Conservation (phyloP, 1,284 basidiomycete species). For the Grifola frondosa region DNA sequence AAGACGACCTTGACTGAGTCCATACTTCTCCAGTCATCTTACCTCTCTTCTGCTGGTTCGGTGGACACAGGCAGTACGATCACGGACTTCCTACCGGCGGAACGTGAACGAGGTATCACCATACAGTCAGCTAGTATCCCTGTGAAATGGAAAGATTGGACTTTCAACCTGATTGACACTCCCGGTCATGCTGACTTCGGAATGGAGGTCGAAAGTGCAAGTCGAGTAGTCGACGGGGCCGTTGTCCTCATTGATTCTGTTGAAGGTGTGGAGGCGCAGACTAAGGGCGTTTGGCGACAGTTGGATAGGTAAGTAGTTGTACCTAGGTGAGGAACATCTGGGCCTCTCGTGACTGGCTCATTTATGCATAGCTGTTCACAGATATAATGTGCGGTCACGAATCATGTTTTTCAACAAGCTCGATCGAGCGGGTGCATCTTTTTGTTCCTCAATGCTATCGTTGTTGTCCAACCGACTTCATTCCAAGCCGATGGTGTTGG, state of each 20-base stretch:
- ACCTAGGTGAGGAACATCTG: conserved; percentile 24
- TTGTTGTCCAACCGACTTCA: conserved; percentile 75
- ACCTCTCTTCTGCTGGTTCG: conserved; percentile 72
- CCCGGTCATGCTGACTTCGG: conserved; percentile 93
- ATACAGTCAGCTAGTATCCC: conserved; percentile 92
- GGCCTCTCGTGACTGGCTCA: not conserved
- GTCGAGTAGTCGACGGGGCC: conserved; percentile 86
- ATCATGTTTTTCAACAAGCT: conserved; percentile 89
- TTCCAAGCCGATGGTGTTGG: conserved; percentile 68
- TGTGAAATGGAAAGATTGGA: conserved; percentile 83
- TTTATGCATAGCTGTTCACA: conserved; percentile 27
- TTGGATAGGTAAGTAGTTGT: conserved; percentile 67
- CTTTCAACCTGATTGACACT: conserved; percentile 87
- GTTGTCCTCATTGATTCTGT: conserved; percentile 88
- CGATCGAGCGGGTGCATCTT: conserved; percentile 81
- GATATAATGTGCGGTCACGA: conserved; percentile 76
- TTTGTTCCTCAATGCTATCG: conserved; percentile 68
- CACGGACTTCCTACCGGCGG: conserved; percentile 88
- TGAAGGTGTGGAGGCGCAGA: conserved; percentile 90
- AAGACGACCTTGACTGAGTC: conserved; percentile 92
- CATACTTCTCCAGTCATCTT: conserved; percentile 75
- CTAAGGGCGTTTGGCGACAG: conserved; percentile 86
- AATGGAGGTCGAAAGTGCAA: conserved; percentile 92
- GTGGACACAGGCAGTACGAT: conserved; percentile 90
- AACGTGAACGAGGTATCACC: conserved; percentile 87